Evolutionary conservation across 2,329 filamentous ascomycete genomes (phyloP).

Genomic region (Rutstroemia sp.): DNA sequence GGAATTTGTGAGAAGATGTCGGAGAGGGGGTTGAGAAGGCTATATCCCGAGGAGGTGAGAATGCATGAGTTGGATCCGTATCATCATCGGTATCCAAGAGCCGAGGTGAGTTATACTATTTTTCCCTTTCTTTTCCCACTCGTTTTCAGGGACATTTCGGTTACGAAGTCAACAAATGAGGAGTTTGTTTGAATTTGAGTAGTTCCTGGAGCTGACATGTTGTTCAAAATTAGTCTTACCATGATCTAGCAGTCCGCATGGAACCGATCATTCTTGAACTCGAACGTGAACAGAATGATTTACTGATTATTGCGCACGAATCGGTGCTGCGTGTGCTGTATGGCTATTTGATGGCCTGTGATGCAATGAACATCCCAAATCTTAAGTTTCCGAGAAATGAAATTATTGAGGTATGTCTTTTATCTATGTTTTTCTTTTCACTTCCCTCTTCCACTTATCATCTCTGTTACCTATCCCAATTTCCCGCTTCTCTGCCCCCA

Average conservation of each 20-base stretch:
- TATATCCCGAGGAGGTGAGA: slow-evolving; percentile 84
- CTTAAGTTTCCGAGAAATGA: slow-evolving; percentile 92
- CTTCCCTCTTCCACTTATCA: background rate
- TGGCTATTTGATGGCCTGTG: slow-evolving; percentile 97
- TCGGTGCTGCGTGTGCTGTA: slow-evolving; percentile 96
- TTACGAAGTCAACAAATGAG: no score
- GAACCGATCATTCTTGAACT: slow-evolving; percentile 97
- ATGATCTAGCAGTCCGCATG: slow-evolving; percentile 93
- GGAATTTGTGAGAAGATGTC: slow-evolving; percentile 93
- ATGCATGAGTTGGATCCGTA: slow-evolving; percentile 95
- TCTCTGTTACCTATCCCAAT: background rate
- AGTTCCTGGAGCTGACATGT: background rate
- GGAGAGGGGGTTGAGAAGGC: slow-evolving; percentile 68
- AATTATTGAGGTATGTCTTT: slow-evolving; percentile 70
- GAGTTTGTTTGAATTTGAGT: background rate
- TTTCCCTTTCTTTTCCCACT: background rate
- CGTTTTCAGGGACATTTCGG: background rate
- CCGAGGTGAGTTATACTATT: slow-evolving; percentile 56
- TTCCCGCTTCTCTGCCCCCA: no score
- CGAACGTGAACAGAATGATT: slow-evolving; percentile 91
- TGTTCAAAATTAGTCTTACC: slow-evolving; percentile 65
- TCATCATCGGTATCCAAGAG: slow-evolving; percentile 90
- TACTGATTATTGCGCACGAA: slow-evolving; percentile 98
- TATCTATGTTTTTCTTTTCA: background rate
- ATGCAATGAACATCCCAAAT: slow-evolving; percentile 86